Evolutionary conservation across 345 rosid genomes (phyloP).

Genomic region (Eucalyptus erythrocorys): DNA sequence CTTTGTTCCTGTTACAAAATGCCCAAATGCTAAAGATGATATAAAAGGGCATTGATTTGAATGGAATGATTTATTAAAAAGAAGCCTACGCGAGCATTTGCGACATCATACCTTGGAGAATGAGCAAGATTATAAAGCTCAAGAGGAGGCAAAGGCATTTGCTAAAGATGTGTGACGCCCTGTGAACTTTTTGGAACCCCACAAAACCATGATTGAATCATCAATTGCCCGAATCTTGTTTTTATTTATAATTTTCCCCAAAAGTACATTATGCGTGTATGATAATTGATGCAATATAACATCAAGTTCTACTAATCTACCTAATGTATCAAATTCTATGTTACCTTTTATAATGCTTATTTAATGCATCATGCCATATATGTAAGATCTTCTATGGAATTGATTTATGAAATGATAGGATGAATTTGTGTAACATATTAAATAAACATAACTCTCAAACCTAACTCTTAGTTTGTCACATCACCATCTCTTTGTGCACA

Average conservation of each 20-base stretch:
- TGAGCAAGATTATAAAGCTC: conserved; percentile 13
- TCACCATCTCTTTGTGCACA: neutral
- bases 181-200: conserved; percentile 18
- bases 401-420: neutral
- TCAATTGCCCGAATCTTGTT: neutral
- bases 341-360: neutral
- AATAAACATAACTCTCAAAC: neutral
- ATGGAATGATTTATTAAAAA: conserved; percentile 19
- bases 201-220: conserved; percentile 10
- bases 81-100: neutral
- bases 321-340: neutral
- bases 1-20: conserved; percentile 37
- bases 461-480: neutral
- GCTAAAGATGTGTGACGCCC: neutral
- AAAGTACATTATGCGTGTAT: neutral
- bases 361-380: neutral
- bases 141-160: neutral
- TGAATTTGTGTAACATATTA: neutral
- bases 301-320: neutral
- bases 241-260: neutral
- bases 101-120: neutral
- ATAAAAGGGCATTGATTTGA: conserved; percentile 25
- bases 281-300: neutral
- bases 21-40: conserved; percentile 40
- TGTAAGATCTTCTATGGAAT: neutral